Evolutionary conservation across 306 rosid genomes (phyloP), one percentile per base, ranked within the genome.

Genomic region (Cucumis cinereus): DNA sequence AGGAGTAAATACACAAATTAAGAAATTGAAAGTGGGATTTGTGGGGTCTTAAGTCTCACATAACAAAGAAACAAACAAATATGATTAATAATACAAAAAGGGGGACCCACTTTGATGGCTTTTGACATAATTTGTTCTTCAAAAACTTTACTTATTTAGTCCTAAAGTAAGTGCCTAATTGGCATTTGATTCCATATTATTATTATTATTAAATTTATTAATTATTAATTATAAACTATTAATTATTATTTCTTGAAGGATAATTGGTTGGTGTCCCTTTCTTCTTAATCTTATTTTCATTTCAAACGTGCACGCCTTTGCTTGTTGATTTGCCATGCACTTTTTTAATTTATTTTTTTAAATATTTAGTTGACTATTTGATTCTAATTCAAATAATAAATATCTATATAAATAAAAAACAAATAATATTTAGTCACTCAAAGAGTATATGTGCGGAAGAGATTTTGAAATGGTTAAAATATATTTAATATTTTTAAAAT

Each of bases 301-400:
- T 50, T 56, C 71, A 81, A 79, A 70, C 80, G 83, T 81, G 73
- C 77, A 80, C 80, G 83, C 54, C 38, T 63, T 57, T 67, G 77
- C 77, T 41, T 76, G 57, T 63, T 22, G 35, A 61, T 38, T 79
- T 79, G 19, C 78, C 78, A 62, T 74, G 54, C 54, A 68, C 10
- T 67, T 67, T 0, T 20, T 20, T 38, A n/a, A n/a, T 66, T 1
- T 5, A 11, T 43, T 41, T 33, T 6, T 43, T 41, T 50, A 17
- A 5, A n/a, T 38, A 38, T 41, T 64, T 36, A 19, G 8, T 66
- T 38, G 4, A 35, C 14, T 38, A 36, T 36, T 8, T 33, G 7
- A 12, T 12, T 45, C n/a, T 49, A 15, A 49, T 49, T 45, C 52
- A 45, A 45, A 45, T 45, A 13, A 45, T 45, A 12, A 0, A 12